phyloP scores from a whole-genome alignment of 345 rosid species.

The Zanthoxylum bungeanum region DNA sequence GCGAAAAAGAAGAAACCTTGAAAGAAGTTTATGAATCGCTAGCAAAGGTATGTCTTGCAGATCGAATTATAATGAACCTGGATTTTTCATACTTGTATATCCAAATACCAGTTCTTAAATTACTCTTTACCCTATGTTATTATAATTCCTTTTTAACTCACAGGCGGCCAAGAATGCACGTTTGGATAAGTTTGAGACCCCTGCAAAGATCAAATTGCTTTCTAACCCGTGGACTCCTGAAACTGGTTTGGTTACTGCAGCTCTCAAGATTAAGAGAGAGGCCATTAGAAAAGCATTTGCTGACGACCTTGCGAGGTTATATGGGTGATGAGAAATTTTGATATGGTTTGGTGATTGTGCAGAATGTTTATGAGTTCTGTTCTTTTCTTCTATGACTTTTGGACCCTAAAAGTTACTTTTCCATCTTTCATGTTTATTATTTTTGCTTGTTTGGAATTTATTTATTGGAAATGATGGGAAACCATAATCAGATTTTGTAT shows the following conservation, averaged over 20 bases:
- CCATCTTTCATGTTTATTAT: no score
- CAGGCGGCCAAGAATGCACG: conserved; percentile 75
- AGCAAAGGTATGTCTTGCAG: conserved; percentile 45
- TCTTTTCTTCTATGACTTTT: neutral
- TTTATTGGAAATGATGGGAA: neutral
- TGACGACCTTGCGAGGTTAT: conserved; percentile 68
- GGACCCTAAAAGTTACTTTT: neutral
- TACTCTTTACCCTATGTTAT: neutral
- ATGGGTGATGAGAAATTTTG: conserved; percentile 29
- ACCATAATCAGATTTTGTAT: neutral
- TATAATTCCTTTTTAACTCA: neutral
- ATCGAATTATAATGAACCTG: neutral
- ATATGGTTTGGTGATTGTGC: conserved; percentile 2
- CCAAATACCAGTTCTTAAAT: no score
- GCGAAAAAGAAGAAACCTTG: conserved; percentile 54
- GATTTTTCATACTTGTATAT: neutral
- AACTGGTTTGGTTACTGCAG: conserved; percentile 89
- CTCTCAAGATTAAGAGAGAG: conserved; percentile 92
- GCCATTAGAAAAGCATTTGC: conserved; percentile 65
- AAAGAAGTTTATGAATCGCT: conserved; percentile 86
- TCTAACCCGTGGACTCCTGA: conserved; percentile 93
- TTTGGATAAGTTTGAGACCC: conserved; percentile 90
- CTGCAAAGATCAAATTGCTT: conserved; percentile 76
- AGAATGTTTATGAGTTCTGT: neutral
- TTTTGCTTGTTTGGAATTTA: neutral